Evolutionary conservation across 768 basidiomycete genomes (phyloP), one percentile per base, ranked within the genome.

Genomic region (Filobasidium floriforme): DNA sequence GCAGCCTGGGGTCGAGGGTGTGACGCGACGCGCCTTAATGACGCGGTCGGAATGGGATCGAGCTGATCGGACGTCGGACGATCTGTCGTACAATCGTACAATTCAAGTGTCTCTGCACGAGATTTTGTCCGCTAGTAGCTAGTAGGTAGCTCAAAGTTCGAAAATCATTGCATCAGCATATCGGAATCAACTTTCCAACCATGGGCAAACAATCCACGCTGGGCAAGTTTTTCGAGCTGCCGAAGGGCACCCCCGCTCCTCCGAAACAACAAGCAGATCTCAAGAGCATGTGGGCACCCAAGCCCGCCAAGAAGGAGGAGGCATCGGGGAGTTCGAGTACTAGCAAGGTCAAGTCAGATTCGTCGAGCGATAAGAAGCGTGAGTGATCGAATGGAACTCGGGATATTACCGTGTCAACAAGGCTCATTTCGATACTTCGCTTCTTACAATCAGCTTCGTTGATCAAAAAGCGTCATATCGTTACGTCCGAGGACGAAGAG

Each of bases 161-260:
- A 37, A 37, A 37, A 37, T 37, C 32, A n/a, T n/a, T n/a, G n/a
- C n/a, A n/a, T 37, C 32, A 37, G 32, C 32, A 9, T 37, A n/a
- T n/a, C n/a, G n/a, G n/a, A 4, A 37, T 37, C 32, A 37, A 37
- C 32, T 9, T 37, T 37, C 32, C 32, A 37, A 49, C 5, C 46
- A 66, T 66, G 65, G 65, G 60, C 24, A 61, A 61, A 61, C 65
- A 66, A 66, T 57, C 46, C 4, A 66, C 65, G 10, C 29, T 66
- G n/a, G 65, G 65, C 22, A 66, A 66, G 54, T 66, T 66, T 60
- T 66, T 43, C 44, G 65, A 60, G 14, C 44, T 61, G 43, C 59
- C 65, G 1, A 59, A 26, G 18, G 44, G 43, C 3, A 60, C 28
- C 15, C 24, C 32, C 1, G 5, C 59, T 60, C 59, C 59, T 14